Evolutionary conservation across 2,329 filamentous ascomycete species (phyloP).

Genomic region (Aspergillus unguis): DNA sequence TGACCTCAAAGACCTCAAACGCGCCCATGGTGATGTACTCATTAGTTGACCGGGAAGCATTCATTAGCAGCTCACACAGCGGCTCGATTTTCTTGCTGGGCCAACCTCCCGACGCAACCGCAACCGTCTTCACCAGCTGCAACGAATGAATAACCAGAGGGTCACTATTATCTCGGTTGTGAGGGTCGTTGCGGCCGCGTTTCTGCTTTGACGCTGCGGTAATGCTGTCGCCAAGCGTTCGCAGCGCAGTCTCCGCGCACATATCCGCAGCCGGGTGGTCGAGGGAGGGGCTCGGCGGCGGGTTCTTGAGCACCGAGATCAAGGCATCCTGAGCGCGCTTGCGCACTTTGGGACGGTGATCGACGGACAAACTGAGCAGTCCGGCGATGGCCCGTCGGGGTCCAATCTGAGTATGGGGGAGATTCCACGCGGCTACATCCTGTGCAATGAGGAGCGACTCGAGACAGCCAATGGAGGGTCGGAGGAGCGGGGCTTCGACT

Average conservation of each 20-base stretch:
- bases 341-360: conserved; percentile 86
- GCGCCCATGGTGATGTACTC: conserved; percentile 95
- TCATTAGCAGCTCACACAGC: conserved; percentile 82
- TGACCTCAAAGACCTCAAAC: conserved; percentile 96
- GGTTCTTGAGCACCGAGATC: conserved; percentile 74
- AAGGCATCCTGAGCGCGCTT: conserved; percentile 90
- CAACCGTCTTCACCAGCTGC: conserved; percentile 87
- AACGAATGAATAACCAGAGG: conserved; percentile 86
- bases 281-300: conserved; percentile 84
- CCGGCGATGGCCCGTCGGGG: conserved; percentile 85
- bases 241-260: conserved; percentile 87
- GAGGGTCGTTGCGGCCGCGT: conserved; percentile 47
- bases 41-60: conserved; percentile 84
- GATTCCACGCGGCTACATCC: conserved; percentile 81
- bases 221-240: conserved; percentile 69
- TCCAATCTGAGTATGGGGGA: conserved; percentile 76
- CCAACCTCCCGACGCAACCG: conserved; percentile 85
- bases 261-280: conserved; percentile 95
- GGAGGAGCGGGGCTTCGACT: conserved; percentile 80
- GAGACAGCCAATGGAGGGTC: conserved; percentile 86
- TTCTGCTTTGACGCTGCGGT: conserved; percentile 66
- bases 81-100: conserved; percentile 93
- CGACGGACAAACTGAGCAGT: conserved; percentile 77
- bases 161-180: conserved; percentile 61
- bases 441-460: conserved; percentile 89